phyloP scores from a whole-genome alignment of 75 land plant species.

The Cunninghamia lanceolata region DNA sequence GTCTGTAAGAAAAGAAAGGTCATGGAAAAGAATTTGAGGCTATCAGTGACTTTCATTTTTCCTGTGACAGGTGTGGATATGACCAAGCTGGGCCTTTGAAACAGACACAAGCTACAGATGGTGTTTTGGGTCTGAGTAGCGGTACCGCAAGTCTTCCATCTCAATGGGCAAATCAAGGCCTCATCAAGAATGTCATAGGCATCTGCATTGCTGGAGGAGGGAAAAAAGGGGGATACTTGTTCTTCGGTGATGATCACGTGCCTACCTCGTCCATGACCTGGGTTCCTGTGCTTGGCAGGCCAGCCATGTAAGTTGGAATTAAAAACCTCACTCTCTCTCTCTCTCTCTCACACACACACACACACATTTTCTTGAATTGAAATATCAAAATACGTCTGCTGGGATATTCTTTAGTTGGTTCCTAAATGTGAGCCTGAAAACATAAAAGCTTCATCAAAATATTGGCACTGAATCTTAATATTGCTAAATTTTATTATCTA shows the following conservation, averaged over 20 bases:
- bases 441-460: background rate
- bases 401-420: background rate
- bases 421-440: background rate
- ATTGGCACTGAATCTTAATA: background rate
- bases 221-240: slow-evolving; percentile 60
- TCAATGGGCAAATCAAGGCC: slow-evolving; percentile 57
- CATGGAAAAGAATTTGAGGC: background rate
- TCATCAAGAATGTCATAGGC: slow-evolving; percentile 67
- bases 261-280: slow-evolving; percentile 56
- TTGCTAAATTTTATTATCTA: background rate
- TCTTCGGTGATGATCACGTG: slow-evolving; percentile 76
- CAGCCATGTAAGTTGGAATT: slow-evolving; percentile 22
- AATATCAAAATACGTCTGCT: background rate
- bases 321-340: background rate
- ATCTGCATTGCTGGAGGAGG: slow-evolving; percentile 70
- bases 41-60: background rate
- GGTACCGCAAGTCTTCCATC: slow-evolving; percentile 61
- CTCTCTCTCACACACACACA: background rate
- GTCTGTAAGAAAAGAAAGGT: background rate
- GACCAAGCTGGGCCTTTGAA: slow-evolving; percentile 60
- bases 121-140: slow-evolving; percentile 76
- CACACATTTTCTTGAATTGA: background rate
- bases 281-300: slow-evolving; percentile 58
- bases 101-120: slow-evolving; percentile 52
- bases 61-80: slow-evolving; percentile 69